Base-by-base conservation (phyloP, 495 filamentous ascomycete genomes). In the Aspergillus cristatus region DNA sequence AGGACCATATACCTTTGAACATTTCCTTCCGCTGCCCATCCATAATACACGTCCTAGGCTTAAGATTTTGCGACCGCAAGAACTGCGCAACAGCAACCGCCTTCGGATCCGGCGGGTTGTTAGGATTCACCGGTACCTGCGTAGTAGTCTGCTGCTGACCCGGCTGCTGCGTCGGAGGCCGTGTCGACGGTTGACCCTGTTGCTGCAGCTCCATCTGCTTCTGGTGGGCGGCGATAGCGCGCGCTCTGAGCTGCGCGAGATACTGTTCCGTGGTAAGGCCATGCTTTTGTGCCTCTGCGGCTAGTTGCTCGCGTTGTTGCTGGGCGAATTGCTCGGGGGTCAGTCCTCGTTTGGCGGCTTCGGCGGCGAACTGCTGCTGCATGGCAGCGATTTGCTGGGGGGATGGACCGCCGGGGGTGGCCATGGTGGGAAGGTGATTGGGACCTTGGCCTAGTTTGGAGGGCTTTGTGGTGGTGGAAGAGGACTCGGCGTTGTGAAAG, bases 21-120 rank as follows among this genome's bases (percentile, higher is more conserved):
- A 99, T 88, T 45, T 99, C 90, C 66, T 95, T 97, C 41, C 93
- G 74, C 68, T 97, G 90, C 44, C 91, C 93, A 50, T 96, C 88
- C 47, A 95, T 70, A 41, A 99, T 93, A 63, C 82, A 87, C 18
- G 91, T 95, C 46, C 93, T 73, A 30, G 77, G 69, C 74, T 99
- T 99, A 45, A 99, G 67, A 46, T 86, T 72, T 63, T 96, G 89
- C 35, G 74, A 64, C 44, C 79, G 75, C 36, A 99, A 67, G 67
- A 90, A 99, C 51, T 87, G 81, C 47, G 93, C 93, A 16, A 99
- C 76, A 13, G 88, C 86, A 14, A 96, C 52, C 3, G 88, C 89
- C 50, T 86, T 81, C 25, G 91, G 90, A 42, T 90, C 84, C 12
- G 85, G 81, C 5, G 88, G 85, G 17, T 63, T 64, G 3, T 81